phyloP scores from a whole-genome alignment of 78 protist species.

The Planoprotostelium fungivorum region DNA sequence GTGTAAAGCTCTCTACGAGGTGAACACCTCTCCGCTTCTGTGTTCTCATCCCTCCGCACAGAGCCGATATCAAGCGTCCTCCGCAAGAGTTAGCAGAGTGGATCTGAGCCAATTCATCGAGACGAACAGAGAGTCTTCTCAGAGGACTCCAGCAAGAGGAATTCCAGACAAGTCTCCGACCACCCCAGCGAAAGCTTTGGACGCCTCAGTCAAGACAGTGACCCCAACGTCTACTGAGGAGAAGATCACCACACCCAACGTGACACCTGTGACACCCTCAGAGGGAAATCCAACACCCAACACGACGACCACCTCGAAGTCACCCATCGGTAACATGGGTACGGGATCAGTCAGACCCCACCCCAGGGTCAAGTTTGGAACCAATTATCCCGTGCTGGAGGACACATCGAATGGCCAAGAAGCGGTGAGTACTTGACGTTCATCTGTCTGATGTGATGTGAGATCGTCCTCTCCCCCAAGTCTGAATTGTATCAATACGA shows the following conservation, averaged over 20 bases:
- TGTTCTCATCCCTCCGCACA: neutral
- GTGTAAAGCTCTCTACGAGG: neutral
- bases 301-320: neutral
- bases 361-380: too few species aligned
- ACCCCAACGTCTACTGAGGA: neutral
- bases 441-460: neutral
- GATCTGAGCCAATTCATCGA: neutral
- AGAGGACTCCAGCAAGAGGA: neutral
- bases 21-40: neutral
- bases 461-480: too few species aligned
- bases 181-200: neutral
- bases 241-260: neutral
- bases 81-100: neutral
- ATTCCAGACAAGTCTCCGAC: neutral
- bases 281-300: too few species aligned
- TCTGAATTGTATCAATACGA: too few species aligned
- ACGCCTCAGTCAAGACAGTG: neutral
- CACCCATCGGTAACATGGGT: neutral
- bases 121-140: neutral
- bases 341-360: too few species aligned
- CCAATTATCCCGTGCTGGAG: too few species aligned
- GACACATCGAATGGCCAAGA: neutral
- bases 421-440: neutral
- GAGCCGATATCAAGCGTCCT: neutral
- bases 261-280: neutral